These are phyloP conservation scores for Beta corolliflora DNA, from an alignment of 179 eudicot genomes.

Conservation along the genomic window DNA sequence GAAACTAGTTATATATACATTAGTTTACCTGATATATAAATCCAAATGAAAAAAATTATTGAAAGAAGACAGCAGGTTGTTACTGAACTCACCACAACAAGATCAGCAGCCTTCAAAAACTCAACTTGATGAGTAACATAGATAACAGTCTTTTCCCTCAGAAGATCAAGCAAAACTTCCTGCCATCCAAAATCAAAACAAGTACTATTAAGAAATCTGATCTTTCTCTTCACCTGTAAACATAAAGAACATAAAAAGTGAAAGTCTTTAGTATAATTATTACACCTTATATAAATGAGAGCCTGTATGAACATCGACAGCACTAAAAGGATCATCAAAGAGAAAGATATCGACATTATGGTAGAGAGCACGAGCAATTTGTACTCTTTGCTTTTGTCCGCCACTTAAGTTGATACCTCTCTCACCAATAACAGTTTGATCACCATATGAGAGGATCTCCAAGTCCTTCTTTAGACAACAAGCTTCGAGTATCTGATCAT, in stretches of 20 bases:
- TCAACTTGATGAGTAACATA: conserved; percentile 34
- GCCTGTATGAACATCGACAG: conserved; percentile 69
- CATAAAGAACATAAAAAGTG: too few species aligned
- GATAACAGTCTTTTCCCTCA: conserved; percentile 21
- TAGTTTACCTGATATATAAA: too few species aligned
- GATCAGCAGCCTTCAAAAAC: conserved; percentile 26
- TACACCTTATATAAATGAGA: conserved; percentile 47
- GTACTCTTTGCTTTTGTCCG: conserved; percentile 77
- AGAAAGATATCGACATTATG: conserved; percentile 66
- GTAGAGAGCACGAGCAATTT: conserved; percentile 69
- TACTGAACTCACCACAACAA: conserved; percentile 17
- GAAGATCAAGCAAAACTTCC: conserved; percentile 28
- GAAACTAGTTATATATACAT: too few species aligned
- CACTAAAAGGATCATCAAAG: conserved; percentile 72
- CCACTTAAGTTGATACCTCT: conserved; percentile 79
- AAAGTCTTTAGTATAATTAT: too few species aligned
- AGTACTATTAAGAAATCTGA: not conserved
- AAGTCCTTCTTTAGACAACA: conserved; percentile 67
- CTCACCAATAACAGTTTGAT: conserved; percentile 77
- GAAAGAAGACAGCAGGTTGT: too few species aligned
- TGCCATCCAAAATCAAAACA: not conserved
- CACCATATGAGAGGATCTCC: conserved; percentile 63
- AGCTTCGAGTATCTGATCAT: conserved; percentile 56
- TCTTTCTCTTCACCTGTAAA: too few species aligned
- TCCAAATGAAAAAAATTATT: too few species aligned